Base-by-base conservation (phyloP, 192 early-diverging fungal genomes). In the Dispira simplex region DNA sequence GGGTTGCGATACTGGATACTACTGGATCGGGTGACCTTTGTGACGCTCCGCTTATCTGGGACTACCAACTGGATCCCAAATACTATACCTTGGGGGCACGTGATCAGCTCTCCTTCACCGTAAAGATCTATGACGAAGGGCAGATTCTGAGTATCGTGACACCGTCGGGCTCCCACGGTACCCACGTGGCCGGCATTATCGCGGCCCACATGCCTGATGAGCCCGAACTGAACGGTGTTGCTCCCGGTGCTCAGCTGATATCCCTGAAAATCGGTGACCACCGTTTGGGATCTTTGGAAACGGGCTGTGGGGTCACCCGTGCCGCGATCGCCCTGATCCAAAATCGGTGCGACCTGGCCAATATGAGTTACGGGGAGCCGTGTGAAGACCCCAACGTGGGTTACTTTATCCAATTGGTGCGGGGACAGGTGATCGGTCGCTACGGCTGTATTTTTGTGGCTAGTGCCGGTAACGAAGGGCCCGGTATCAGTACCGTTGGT, bases 171-270 rank as follows among this genome's bases (percentile, higher is more conserved):
- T 70, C 81, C 27, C 96, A 99, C 68, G 88, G 90, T 25, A 96
- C 89, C 9, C 96, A 99, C 65, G 96, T 99, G 54, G 92, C 94
- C 44, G 89, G 86, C 26, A 97, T 99, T 66, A 75, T 91, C 18
- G 91, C 91, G 2, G 93, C 91, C 12, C 73, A 94, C 74, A 84
- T 87, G 67, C 90, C 92, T 6, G 88, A 93, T 8, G 87, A 92
- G 47, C 86, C 88, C 8, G 76, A 75, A 43, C 73, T 88, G 52
- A 89, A 93, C 69, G 96, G 96, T 67, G 87, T 88, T 45, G 96
- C 96, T 8, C 96, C 96, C 0, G 96, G 94, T 57, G 92, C 93
- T 13, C 90, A 96, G 77, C 79, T 99, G 63, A 73, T 99, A 44
- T 94, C 91, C 21, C 79, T 99, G 51, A 88, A 88, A 68, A 93